Base-by-base conservation (phyloP, 2,329 filamentous ascomycete species). In the Aspergillus glaucus region DNA sequence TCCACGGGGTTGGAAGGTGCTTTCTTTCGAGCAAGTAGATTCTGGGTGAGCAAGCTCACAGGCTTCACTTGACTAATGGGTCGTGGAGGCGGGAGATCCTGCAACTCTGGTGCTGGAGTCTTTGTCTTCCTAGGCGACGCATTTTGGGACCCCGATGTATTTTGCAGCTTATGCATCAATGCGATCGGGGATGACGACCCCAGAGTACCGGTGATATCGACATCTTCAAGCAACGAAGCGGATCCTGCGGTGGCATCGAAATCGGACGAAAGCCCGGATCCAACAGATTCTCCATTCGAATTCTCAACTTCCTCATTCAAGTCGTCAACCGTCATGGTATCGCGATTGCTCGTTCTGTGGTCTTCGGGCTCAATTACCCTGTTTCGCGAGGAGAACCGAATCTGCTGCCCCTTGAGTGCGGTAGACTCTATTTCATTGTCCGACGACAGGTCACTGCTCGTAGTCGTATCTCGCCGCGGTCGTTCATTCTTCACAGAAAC, bases 371-470 rank as follows among this genome's bases (percentile, higher is more conserved):
- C 63, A n/a, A 66, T 58, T 24, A 70, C 51, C 51, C 71, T 63
- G 47, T 68, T 61, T 48, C 64, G 57, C 3, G 53, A 55, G n/a
- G 70, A 67, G 49, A 72, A 73, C 41, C 76, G 74, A 37, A 80
- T 72, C 46, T 79, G 72, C 45, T 78, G 75, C 51, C 76, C 74
- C 56, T 74, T 77, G 62, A 79, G 80, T 1, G 72, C 67, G 6
- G 74, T 71, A 0, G 76, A 69, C 45, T 81, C 79, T 26, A 78
- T 62, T 53, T 85, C 82, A 55, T 83, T 84, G 52, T 85, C 82
- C 1, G 81, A 83, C 0, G 81, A 84, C 69, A 85, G 73, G 41
- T 85, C 82, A 56, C 81, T 84, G 60, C 81, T 85, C 3, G 81
- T 84, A 14, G 80, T 77, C 0, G 82, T 85, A 62, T 84, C 81